Evolutionary conservation across 179 eudicot species (phyloP), one percentile per base, ranked within the genome.

Genomic region (Beta corolliflora): DNA sequence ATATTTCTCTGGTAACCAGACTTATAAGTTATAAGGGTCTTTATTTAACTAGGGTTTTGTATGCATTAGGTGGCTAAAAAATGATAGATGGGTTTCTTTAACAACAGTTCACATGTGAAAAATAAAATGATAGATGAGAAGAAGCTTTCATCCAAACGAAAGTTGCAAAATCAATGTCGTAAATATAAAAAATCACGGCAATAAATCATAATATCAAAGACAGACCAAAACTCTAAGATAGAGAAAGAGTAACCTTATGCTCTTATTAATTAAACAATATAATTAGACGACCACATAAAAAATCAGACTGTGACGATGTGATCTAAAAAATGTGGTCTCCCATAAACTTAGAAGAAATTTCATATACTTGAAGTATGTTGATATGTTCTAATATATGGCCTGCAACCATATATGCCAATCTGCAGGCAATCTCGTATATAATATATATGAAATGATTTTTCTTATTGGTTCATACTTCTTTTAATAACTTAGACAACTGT

Each of bases 121-220:
- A 18, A 63, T 10, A 63, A 11, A 11, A n/a, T 2, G 4, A 23
- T 21, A 63, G 67, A 21, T 63, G 67, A 15, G 36, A 23, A 63
- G 36, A 63, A 63, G 67, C 67, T 63, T 63, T 63, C 67, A 63
- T 63, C 67, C 14, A 63, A 21, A 23, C 31, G 29, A 21, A 63
- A 63, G 67, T 63, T 23, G 36, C 67, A 63, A 23, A 63, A 63
- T 63, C 67, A 63, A 12, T 63, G 67, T 63, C 67, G 23, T 63
- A 36, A 21, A 63, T 23, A 23, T 23, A 29, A 9, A 21, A 14
- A 61, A 21, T 21, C 10, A 21, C 10, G 5, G 23, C 36, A 36
- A 63, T 36, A 3, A 36, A 36, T 36, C 41, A 36, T 36, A 3
- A 1, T 36, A 25, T 36, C 41, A 36, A 36, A 2, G 41, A 36